These are phyloP conservation scores for Pontederia paniculata DNA, from an alignment of 176 grass and related monocot genomes.

Conservation along the genomic window DNA sequence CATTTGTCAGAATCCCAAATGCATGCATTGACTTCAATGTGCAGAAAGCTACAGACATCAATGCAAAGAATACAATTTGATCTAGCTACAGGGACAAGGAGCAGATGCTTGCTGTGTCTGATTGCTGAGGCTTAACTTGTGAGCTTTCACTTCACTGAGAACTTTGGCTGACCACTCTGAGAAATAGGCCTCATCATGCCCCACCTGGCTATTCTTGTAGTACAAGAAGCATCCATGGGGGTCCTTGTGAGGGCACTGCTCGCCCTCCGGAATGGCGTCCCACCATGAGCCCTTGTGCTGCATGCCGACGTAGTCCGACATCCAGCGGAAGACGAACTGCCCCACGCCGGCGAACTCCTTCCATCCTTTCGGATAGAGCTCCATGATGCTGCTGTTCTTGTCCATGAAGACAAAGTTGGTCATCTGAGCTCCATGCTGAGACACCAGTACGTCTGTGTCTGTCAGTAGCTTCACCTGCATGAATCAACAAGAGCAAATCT, in stretches of 20 bases:
- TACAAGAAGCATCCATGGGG: not conserved
- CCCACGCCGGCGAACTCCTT: not conserved
- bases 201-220: not conserved
- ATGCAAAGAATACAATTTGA: too few species aligned
- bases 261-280: not conserved
- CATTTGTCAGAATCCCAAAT: too few species aligned
- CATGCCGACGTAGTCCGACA: constrained; percentile 2
- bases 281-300: constrained; percentile 7
- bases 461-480: constrained; percentile 10
- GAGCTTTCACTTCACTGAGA: not conserved
- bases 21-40: too few species aligned
- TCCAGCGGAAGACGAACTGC: constrained; percentile 6
- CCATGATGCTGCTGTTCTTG: constrained; percentile 17
- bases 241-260: not conserved
- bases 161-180: constrained; percentile 4
- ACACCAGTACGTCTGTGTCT: not conserved
- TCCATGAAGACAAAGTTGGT: constrained; percentile 17
- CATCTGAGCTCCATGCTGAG: constrained; percentile 6
- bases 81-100: too few species aligned
- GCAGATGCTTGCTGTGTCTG: too few species aligned
- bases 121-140: not conserved
- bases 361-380: constrained; percentile 15
- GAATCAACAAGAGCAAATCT: not conserved
- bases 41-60: too few species aligned
- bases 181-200: constrained; percentile 5